Evolutionary conservation across 106 monocot genomes (phyloP).

Genomic region (Dactylorhiza incarnata): DNA sequence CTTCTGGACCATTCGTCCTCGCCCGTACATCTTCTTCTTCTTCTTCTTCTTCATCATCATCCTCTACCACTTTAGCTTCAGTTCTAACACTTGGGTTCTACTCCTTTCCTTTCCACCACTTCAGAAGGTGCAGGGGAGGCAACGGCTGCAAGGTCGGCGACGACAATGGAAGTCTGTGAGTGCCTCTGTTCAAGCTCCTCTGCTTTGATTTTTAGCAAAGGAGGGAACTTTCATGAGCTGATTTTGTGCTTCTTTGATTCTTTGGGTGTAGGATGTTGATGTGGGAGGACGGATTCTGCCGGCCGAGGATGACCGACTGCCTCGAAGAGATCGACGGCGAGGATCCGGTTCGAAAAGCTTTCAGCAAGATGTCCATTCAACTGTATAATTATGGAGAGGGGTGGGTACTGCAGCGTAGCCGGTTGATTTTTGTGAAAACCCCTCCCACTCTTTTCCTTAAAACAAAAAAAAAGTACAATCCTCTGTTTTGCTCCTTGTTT

Average conservation of each 20-base stretch:
- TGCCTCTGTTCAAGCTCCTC: neutral
- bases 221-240: neutral
- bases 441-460: neutral
- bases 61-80: neutral
- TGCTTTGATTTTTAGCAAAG: neutral
- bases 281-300: slow-evolving; percentile 96
- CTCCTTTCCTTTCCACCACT: neutral
- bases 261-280: slow-evolving; percentile 65
- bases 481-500: neutral
- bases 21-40: slow-evolving; percentile 41
- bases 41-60: neutral
- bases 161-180: slow-evolving; percentile 90
- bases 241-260: neutral
- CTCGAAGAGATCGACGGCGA: slow-evolving; percentile 71
- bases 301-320: slow-evolving; percentile 41
- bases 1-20: slow-evolving; percentile 91
- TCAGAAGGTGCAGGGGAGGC: slow-evolving; percentile 78
- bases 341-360: slow-evolving; percentile 73
- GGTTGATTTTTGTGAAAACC: slow-evolving; percentile 9
- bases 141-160: slow-evolving; percentile 96
- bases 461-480: neutral
- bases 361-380: slow-evolving; percentile 99
- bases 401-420: slow-evolving; percentile 79
- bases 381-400: slow-evolving; percentile 98
- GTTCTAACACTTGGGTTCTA: neutral